phyloP scores from a whole-genome alignment of 345 rosid genomes.

The Pseudoturritis turrita region DNA sequence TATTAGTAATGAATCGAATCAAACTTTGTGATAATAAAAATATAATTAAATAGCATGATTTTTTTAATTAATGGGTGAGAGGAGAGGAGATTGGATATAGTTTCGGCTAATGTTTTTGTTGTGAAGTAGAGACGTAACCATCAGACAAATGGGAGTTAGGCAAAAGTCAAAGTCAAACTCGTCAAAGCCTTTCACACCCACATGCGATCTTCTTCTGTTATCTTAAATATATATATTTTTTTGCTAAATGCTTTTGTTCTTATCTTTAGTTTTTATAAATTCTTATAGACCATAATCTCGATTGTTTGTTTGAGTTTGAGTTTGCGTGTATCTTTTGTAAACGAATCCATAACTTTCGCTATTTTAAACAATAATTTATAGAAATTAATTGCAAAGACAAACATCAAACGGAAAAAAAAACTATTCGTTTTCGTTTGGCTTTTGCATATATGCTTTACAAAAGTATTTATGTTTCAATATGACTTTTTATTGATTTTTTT shows the following conservation, averaged over 20 bases:
- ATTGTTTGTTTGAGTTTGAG: too few species aligned
- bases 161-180: constrained; percentile 28
- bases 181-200: constrained; percentile 14
- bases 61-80: neutral
- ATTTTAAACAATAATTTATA: too few species aligned
- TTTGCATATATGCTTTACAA: too few species aligned
- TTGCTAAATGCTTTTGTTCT: constrained; percentile 16
- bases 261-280: neutral
- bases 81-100: constrained; percentile 22
- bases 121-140: constrained; percentile 12
- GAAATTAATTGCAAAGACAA: too few species aligned
- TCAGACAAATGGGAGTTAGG: constrained; percentile 27
- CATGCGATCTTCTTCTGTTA: neutral
- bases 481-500: too few species aligned
- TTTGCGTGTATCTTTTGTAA: too few species aligned
- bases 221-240: neutral
- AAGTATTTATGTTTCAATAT: too few species aligned
- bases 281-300: too few species aligned
- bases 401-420: too few species aligned
- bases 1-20: constrained; percentile 21
- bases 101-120: constrained; percentile 4
- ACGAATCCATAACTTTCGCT: too few species aligned
- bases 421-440: too few species aligned
- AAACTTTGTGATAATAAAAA: neutral
- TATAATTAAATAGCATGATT: neutral